Evolutionary conservation across 768 basidiomycete species (phyloP), one percentile per base, ranked within the genome.

Genomic region (Psilocybe cubensis): DNA sequence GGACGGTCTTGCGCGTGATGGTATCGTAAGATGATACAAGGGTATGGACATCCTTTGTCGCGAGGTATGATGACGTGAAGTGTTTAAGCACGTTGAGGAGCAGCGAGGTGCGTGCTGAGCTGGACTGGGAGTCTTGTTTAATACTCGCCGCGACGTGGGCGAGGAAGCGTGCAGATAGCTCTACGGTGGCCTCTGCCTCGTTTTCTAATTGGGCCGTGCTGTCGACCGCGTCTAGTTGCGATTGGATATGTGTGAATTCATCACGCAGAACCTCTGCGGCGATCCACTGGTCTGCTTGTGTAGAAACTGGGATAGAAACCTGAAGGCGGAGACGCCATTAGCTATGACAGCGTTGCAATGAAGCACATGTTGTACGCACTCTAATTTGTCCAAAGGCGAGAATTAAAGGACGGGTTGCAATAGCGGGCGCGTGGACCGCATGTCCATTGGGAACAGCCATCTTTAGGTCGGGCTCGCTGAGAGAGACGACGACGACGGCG

Each of bases 231-330:
- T 88, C 83, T 71, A 81, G 62, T 70, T 79, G 81, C 28, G 78
- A 78, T 69, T 85, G 84, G 54, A 81, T 72, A 72, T 92, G 84
- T 54, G 80, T 74, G 71, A 96, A 98, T 58, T 95, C 92, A 67
- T 97, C 94, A 67, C 91, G 81, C 56, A 96, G 84, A 67, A 95
- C 86, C 76, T 96, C 94, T 50, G 95, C 94, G 52, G 87, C 83
- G 68, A 94, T 92, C 95, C 96, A 97, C 73, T 93, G 86, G 72
- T 94, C 86, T 63, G 79, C 61, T 35, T 78, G 76, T n/a, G 91
- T 87, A 44, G 93, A 88, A 57, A 97, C 91, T 44, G 92, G 94
- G 72, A 98, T 87, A 60, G 91, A 88, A 59, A 96, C 73, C 92
- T 94, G 62, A 12, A 52, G 11, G 41, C 58, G 41, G 18, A 11